These are phyloP conservation scores for Dendrobium huoshanense DNA, from an alignment of 106 monocot genomes.

Conservation along the genomic window DNA sequence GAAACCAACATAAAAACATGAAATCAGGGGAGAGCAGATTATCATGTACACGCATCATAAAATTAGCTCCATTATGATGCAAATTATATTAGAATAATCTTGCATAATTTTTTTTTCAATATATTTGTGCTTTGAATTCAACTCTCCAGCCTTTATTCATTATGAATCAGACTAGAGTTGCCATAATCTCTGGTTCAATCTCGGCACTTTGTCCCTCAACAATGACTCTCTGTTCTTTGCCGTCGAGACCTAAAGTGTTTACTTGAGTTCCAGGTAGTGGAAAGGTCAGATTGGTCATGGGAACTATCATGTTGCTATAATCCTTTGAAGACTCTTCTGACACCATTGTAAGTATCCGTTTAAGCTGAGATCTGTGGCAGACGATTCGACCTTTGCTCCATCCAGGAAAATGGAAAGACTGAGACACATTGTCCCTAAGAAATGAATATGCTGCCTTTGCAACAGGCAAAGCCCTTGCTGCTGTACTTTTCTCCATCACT, in stretches of 20 bases:
- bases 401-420: constrained; percentile 68
- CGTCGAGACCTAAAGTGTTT: constrained; percentile 19
- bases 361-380: constrained; percentile 66
- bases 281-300: constrained; percentile 41
- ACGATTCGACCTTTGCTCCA: constrained; percentile 94
- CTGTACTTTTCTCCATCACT: constrained; percentile 79
- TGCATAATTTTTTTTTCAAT: no score
- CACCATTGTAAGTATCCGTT: constrained; percentile 33
- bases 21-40: no score
- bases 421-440: constrained; percentile 55
- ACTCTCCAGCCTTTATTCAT: neutral
- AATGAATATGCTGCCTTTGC: constrained; percentile 68
- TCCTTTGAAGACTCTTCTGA: constrained; percentile 23
- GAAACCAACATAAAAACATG: no score
- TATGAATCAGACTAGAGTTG: constrained; percentile 11
- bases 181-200: constrained; percentile 35
- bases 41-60: no score
- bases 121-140: no score
- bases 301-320: constrained; percentile 16
- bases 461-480: constrained; percentile 44
- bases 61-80: no score
- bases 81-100: no score
- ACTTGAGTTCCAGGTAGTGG: constrained; percentile 50
- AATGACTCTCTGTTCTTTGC: neutral
- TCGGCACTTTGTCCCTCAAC: neutral